Evolutionary conservation across 2,329 filamentous ascomycete genomes (phyloP), one percentile per base, ranked within the genome.

Genomic region (Aspergillus amoenus): DNA sequence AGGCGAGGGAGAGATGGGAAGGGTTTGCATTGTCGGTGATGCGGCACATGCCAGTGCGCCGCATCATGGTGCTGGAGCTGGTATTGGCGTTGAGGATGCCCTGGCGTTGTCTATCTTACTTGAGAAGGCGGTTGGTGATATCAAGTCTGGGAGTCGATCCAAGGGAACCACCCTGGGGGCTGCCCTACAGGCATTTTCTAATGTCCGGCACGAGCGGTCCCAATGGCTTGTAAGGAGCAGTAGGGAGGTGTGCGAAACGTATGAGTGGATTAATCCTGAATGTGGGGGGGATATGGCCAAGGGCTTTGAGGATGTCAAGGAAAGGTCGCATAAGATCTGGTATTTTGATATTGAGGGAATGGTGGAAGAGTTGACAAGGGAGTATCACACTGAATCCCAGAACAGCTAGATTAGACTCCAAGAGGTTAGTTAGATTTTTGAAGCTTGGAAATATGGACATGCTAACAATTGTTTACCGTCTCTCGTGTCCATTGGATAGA

Each of bases 151-250:
- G 2, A 18, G 17, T 1, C 12, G 15, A 15, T 46, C 22, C 7
- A 45, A 49, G 18, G 34, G 15, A 3, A 39, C 18, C 11, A 47
- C 43, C n/a, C 9, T 63, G 40, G 32, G 43, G 39, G 68, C 64
- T 0, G 79, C 76, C 4, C 71, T 82, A 21, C 40, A 60, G 27
- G 67, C 69, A 2, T 82, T 77, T 57, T 73, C 73, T 39, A 62
- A 68, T 0, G 65, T 73, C 2, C 65, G 80, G 3, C 70, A 73
- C 13, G 73, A 73, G 39, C 69, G 79, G 5, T 77, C 75, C 1
- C 78, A 80, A 62, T 78, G 73, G 71, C 69, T 81, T 0, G 74
- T 81, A 7, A 57, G 67, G 34, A 73, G 73, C 41, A 78, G 75
- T 37, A 66, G 74, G 13, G 54, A 61, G 32, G 64, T 61, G 12